These are phyloP conservation scores for Thelonectria rubi DNA, from an alignment of 2,329 filamentous ascomycete genomes.

Conservation along the genomic window DNA sequence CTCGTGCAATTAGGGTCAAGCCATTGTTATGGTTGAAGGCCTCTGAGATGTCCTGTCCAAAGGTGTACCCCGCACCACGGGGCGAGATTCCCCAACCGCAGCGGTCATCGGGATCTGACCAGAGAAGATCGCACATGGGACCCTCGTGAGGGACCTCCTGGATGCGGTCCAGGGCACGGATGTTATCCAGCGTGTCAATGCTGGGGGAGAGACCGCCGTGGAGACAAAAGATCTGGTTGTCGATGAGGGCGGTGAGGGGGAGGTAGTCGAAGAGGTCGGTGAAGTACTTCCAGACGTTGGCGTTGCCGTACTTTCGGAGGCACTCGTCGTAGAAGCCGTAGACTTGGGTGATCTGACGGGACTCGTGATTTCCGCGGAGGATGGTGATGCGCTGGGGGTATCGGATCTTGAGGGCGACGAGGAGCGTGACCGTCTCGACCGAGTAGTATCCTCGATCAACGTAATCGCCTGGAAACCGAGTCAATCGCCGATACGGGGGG, in stretches of 20 bases:
- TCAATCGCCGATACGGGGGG: slow-evolving; percentile 1
- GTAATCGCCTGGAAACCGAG: slow-evolving; percentile 77
- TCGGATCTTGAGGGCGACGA: slow-evolving; percentile 96
- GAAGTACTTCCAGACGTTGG: slow-evolving; percentile 99
- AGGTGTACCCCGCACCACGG: slow-evolving; percentile 93
- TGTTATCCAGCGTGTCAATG: slow-evolving; percentile 95
- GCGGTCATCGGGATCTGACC: slow-evolving; percentile 97
- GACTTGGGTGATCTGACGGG: slow-evolving; percentile 97
- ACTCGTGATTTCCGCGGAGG: slow-evolving; percentile 98
- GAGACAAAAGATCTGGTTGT: slow-evolving; percentile 99
- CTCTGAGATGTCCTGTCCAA: slow-evolving; percentile 96
- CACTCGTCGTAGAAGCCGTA: slow-evolving; percentile 99
- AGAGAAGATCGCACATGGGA: slow-evolving; percentile 96
- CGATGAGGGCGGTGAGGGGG: slow-evolving; percentile 94
- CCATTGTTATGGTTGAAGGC: slow-evolving; percentile 99
- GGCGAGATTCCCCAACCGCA: slow-evolving; percentile 97
- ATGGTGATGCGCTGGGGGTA: slow-evolving; percentile 98
- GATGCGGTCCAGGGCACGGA: slow-evolving; percentile 92
- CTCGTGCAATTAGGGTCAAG: slow-evolving; percentile 91
- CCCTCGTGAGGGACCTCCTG: slow-evolving; percentile 99
- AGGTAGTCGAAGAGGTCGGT: slow-evolving; percentile 99
- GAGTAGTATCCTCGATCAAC: slow-evolving; percentile 99
- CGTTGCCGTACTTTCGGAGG: slow-evolving; percentile 97
- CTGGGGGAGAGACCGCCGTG: slow-evolving; percentile 97
- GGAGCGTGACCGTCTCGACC: slow-evolving; percentile 95